phyloP scores from a whole-genome alignment of 768 basidiomycete genomes.

The Rubroboletus pulcherrimus region DNA sequence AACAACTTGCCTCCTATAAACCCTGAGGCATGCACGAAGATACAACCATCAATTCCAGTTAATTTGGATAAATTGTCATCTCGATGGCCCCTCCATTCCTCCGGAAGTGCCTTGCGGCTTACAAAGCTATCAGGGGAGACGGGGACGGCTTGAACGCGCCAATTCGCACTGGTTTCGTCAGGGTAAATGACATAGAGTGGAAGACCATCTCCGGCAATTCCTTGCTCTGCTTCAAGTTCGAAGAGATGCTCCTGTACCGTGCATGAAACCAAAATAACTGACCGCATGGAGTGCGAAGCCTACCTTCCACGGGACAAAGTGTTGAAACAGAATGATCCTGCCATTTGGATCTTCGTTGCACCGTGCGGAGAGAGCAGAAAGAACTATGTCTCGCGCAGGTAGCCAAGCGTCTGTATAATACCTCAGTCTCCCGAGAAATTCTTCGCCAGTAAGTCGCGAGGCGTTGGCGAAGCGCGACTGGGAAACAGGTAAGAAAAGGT shows the following conservation, averaged over 20 bases:
- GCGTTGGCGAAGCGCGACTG: constrained; percentile 77
- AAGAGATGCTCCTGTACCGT: constrained; percentile 78
- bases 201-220: constrained; percentile 42
- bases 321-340: constrained; percentile 73
- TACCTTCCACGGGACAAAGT: constrained; percentile 88
- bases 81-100: constrained; percentile 87
- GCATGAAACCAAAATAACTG: constrained; percentile 14
- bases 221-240: constrained; percentile 66
- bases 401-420: constrained; percentile 91
- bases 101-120: constrained; percentile 89
- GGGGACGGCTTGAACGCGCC: constrained; percentile 94
- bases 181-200: constrained; percentile 89
- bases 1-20: constrained; percentile 82
- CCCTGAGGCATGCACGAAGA: constrained; percentile 94
- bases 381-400: constrained; percentile 81
- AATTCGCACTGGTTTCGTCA: constrained; percentile 69
- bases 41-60: constrained; percentile 74
- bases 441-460: constrained; percentile 76
- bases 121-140: constrained; percentile 78
- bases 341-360: constrained; percentile 62
- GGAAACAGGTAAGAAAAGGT: constrained; percentile 5
- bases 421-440: constrained; percentile 75
- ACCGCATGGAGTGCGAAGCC: constrained; percentile 3
- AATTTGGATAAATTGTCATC: constrained; percentile 75
- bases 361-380: constrained; percentile 55